Evolutionary conservation across 2,329 filamentous ascomycete species (phyloP).

Genomic region (Paracamarosporium sp.): DNA sequence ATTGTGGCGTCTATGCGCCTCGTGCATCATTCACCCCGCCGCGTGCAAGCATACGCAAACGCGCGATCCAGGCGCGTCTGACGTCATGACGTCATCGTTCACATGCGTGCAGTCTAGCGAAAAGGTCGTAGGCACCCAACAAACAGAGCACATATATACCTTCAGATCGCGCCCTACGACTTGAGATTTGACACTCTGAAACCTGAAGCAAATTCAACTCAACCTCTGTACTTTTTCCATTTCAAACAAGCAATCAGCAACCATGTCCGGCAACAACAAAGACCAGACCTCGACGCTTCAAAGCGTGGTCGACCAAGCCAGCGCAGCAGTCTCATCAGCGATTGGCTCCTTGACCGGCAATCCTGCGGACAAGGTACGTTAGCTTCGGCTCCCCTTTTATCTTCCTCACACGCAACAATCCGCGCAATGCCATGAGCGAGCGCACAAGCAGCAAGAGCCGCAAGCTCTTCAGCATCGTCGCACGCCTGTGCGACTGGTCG

Average conservation of each 20-base stretch:
- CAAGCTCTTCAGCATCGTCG: constrained; percentile 8
- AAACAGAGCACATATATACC: constrained; percentile 13
- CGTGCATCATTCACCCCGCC: constrained; percentile 8
- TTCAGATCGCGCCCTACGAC: background rate
- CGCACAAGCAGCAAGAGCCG: constrained; percentile 6
- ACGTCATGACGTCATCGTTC: constrained; percentile 12
- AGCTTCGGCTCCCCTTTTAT: background rate
- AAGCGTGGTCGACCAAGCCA: constrained; percentile 69
- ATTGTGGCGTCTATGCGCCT: constrained; percentile 3
- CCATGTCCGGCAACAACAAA: constrained; percentile 60
- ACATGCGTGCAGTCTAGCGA: background rate
- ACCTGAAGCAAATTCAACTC: background rate
- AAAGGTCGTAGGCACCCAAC: background rate
- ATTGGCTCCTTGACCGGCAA: constrained; percentile 77
- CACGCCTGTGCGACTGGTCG: constrained; percentile 6
- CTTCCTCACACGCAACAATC: background rate
- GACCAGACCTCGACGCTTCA: constrained; percentile 75
- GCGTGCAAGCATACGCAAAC: background rate
- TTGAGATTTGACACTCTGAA: background rate
- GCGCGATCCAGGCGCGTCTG: background rate
- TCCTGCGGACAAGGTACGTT: constrained; percentile 66
- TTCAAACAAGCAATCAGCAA: constrained; percentile 21
- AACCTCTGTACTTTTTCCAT: background rate
- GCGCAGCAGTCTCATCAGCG: constrained; percentile 74
- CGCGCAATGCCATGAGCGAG: background rate